Conservation (phyloP, 495 filamentous ascomycete species). For the Cairneyella variabilis region DNA sequence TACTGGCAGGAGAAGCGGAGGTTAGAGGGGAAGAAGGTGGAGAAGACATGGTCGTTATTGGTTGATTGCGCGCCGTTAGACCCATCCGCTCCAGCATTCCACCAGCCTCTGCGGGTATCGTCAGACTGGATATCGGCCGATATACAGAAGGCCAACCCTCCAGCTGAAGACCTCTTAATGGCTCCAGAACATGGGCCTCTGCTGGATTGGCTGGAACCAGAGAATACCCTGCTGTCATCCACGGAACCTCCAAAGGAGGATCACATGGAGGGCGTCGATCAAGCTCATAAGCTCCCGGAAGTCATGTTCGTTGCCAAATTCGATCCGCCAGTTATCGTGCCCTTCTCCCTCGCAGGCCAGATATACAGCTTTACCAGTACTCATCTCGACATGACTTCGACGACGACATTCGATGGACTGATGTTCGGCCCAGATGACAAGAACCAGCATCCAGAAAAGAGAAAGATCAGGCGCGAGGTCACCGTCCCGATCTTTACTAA, state of each 20-base stretch:
- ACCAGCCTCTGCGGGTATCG: constrained; percentile 52
- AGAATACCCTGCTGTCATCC: constrained; percentile 38
- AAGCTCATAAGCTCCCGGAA: constrained; percentile 53
- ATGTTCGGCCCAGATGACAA: constrained; percentile 48
- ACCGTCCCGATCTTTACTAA: constrained; percentile 24
- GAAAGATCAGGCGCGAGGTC: constrained; percentile 10
- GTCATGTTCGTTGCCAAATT: constrained; percentile 80
- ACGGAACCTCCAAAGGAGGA: constrained; percentile 32
- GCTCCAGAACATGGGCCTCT: constrained; percentile 34
- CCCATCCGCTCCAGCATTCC: constrained; percentile 44
- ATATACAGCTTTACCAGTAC: constrained; percentile 64
- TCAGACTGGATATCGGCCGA: constrained; percentile 60
- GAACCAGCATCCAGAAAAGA: constrained; percentile 35
- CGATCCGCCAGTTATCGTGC: constrained; percentile 77
- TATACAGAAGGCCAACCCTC: constrained; percentile 47
- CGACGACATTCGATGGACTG: constrained; percentile 63
- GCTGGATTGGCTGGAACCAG: constrained; percentile 67
- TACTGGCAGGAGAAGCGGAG: constrained; percentile 59
- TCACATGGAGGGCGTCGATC: constrained; percentile 30
- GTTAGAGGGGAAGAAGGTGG: constrained; percentile 34
- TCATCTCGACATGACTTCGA: constrained; percentile 47
- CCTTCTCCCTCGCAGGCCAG: constrained; percentile 59
- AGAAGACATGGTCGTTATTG: constrained; percentile 53
- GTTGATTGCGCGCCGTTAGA: constrained; percentile 57
- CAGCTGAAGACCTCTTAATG: constrained; percentile 39